Evolutionary conservation across 768 basidiomycete genomes (phyloP).

Genomic region (Daedalea quercina): DNA sequence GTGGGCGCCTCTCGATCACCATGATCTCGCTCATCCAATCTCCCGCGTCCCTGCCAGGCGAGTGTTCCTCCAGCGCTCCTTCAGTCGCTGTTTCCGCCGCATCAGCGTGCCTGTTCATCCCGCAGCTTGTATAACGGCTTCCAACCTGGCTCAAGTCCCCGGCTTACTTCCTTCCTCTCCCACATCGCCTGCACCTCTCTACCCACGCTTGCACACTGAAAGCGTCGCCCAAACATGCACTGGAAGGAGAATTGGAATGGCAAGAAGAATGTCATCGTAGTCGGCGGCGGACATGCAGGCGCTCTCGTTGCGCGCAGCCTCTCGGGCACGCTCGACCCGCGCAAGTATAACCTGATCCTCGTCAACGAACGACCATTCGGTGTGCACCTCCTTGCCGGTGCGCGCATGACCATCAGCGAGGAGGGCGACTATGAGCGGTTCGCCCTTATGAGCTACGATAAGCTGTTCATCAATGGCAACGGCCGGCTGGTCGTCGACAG

Average conservation of each 20-base stretch:
- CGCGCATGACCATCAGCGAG: constrained; percentile 46
- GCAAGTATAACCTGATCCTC: constrained; percentile 45
- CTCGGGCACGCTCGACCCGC: constrained; percentile 40
- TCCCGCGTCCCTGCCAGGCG: neutral
- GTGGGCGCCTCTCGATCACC: neutral
- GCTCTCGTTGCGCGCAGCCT: constrained; percentile 38
- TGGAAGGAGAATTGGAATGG: neutral
- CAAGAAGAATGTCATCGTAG: constrained; percentile 37
- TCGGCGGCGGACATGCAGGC: constrained; percentile 57
- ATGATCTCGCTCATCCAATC: neutral
- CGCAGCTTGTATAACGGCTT: neutral
- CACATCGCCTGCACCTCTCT: too few relatives aligned
- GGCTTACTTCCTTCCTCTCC: too few relatives aligned
- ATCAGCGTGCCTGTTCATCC: neutral
- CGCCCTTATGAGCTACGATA: constrained; percentile 46
- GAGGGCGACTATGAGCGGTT: constrained; percentile 36
- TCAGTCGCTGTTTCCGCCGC: neutral
- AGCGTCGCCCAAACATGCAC: neutral
- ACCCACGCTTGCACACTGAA: too few relatives aligned
- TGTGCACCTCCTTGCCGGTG: constrained; percentile 41
- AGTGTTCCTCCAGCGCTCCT: neutral
- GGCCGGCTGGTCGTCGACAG: constrained; percentile 30
- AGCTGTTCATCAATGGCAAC: constrained; percentile 38
- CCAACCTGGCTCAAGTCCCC: neutral
- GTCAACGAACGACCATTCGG: constrained; percentile 46